Base-by-base conservation (phyloP, 2,329 filamentous ascomycete genomes). In the Clonostachys rosea region DNA sequence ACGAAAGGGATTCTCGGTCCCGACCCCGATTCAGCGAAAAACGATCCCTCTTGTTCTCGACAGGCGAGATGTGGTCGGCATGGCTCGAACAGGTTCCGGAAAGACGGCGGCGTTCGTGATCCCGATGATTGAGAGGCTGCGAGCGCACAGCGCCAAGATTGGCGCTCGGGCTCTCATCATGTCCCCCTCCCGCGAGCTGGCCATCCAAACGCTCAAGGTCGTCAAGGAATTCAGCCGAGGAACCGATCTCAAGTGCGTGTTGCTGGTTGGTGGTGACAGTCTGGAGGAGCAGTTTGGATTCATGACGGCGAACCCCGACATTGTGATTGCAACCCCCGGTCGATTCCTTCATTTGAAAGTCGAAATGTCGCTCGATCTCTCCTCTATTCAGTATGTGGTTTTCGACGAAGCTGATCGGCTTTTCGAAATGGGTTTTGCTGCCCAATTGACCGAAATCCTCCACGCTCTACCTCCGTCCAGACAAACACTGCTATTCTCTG, bases 71-170 rank as follows among this genome's bases (percentile, higher is more conserved):
- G 89, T 97, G n/a, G 92, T 99, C 20, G 95, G 91, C 55, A 99
- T 99, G 94, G 94, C 94, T 8, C 80, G 95, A 55, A 99, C 95
- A n/a, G 94, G 94, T 63, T 97, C 91, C 17, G 94, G 94, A 72
- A 99, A 99, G 74, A 99, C 95, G 2, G 94, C 91, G 2, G 94
- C 94, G 18, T 99, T 99, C 66, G 91, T 97, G 24, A 95, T 99
- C 54, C 94, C 94, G 40, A 96, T 99, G 92, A 91, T 99, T 51
- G 90, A 99, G 71, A 88, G 86, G 54, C 74, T 99, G 51, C 95
- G 91, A 66, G 79, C 83, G 20, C 95, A 99, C 66, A 95, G 88
- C 61, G 84, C 85, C 33, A 86, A 87, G 59, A 85, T 97, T 53
- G 94, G 95, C 45, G 84, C 90, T 41, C 81, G 94, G 59, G 94